Evolutionary conservation across 2,329 filamentous ascomycete genomes (phyloP).

Genomic region (Xylariales sp.): DNA sequence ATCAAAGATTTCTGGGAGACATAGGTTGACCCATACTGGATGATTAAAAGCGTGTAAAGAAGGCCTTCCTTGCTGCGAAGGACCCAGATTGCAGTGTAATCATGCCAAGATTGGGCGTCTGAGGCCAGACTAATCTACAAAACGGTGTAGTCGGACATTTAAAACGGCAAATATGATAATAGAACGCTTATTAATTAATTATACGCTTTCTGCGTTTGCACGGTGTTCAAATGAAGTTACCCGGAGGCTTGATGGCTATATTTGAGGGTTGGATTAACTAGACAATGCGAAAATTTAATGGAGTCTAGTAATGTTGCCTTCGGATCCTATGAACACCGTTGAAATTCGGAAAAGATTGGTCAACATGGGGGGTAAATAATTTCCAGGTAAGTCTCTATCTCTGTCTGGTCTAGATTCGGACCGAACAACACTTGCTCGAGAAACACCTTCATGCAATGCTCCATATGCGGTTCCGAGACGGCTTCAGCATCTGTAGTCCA

Average conservation of each 20-base stretch:
- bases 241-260: background rate
- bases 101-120: background rate
- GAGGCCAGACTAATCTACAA: background rate
- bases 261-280: background rate
- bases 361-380: slow-evolving; percentile 28
- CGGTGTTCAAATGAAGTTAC: no score
- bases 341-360: background rate
- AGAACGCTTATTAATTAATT: background rate
- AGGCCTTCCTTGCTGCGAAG: background rate
- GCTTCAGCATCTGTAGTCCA: slow-evolving; percentile 27
- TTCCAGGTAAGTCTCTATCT: slow-evolving; percentile 26
- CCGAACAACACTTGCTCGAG: slow-evolving; percentile 23
- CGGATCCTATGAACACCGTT: background rate
- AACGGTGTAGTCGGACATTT: background rate
- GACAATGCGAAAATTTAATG: background rate
- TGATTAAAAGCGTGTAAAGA: background rate
- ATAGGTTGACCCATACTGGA: background rate
- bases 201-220: no score
- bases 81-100: background rate
- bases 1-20: background rate
- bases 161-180: background rate
- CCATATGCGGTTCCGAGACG: slow-evolving; percentile 24
- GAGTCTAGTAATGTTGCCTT: background rate
- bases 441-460: slow-evolving; percentile 31
- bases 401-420: slow-evolving; percentile 17